These are phyloP conservation scores for Fusarium pininemorale DNA, from an alignment of 2,329 filamentous ascomycete genomes.

Conservation along the genomic window DNA sequence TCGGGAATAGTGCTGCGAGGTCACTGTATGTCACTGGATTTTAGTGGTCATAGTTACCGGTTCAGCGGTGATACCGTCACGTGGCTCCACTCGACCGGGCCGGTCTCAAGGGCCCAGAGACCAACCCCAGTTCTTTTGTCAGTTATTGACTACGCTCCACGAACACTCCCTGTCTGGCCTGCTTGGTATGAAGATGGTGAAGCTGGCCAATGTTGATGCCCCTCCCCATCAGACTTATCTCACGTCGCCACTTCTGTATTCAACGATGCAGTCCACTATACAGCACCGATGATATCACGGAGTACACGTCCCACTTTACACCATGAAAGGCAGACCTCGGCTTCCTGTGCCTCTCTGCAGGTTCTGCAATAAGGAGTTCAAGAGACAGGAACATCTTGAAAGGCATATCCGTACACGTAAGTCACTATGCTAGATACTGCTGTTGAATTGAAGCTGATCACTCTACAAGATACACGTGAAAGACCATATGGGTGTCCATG, in stretches of 20 bases:
- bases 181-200: background rate
- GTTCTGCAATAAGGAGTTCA: background rate
- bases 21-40: background rate
- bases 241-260: background rate
- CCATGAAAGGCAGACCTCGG: slow-evolving; percentile 1
- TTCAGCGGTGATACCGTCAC: background rate
- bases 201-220: background rate
- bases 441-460: background rate
- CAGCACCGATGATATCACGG: background rate
- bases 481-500: background rate
- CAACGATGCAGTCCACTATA: background rate
- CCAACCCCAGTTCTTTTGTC: background rate
- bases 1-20: background rate
- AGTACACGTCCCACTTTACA: background rate
- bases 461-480: background rate
- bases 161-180: background rate
- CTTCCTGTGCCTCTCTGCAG: background rate
- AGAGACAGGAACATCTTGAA: background rate
- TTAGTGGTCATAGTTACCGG: background rate
- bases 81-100: background rate
- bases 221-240: background rate
- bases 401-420: background rate
- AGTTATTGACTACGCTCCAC: background rate
- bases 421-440: accelerated
- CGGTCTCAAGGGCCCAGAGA: background rate